Evolutionary conservation across 305 asterid species (phyloP).

Genomic region (Fraxinus greggii): DNA sequence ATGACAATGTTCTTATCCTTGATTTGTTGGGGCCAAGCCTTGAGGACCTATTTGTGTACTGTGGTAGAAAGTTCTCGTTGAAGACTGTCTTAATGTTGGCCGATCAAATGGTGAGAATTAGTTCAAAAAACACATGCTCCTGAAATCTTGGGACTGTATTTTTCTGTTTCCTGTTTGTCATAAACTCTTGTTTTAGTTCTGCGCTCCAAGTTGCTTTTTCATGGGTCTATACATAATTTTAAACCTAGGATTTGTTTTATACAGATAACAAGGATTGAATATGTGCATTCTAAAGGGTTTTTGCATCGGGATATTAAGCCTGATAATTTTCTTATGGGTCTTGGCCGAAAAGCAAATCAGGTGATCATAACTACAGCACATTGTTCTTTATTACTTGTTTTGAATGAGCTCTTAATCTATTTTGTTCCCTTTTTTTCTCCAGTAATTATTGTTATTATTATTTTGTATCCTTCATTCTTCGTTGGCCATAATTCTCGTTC

Average conservation of each 20-base stretch:
- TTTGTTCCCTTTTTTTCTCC: background rate
- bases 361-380: conserved; percentile 31
- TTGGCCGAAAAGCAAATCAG: conserved; percentile 97
- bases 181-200: conserved; percentile 6
- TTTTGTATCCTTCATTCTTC: conserved; percentile 4
- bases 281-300: conserved; percentile 90
- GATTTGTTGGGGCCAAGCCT: conserved; percentile 95
- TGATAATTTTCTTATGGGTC: conserved; percentile 98
- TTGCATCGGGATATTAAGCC: conserved; percentile 95
- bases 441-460: background rate
- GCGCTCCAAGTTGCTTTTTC: background rate
- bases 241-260: conserved; percentile 20
- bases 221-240: background rate
- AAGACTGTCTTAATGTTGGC: conserved; percentile 93
- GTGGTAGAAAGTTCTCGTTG: conserved; percentile 88
- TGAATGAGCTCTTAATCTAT: background rate
- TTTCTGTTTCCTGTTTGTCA: conserved; percentile 12
- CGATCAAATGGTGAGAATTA: conserved; percentile 80
- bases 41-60: conserved; percentile 92
- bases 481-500: conserved; percentile 21
- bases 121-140: background rate
- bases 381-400: conserved; percentile 1
- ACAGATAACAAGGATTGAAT: conserved; percentile 87
- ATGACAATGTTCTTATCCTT: conserved; percentile 82
- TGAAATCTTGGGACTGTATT: conserved; percentile 4